A percentile compares a stretch with the other conserved stretches of the same genome.
Evolutionary conservation across 495 filamentous ascomycete species (phyloP).

Genomic region (Glonium stellatum): DNA sequence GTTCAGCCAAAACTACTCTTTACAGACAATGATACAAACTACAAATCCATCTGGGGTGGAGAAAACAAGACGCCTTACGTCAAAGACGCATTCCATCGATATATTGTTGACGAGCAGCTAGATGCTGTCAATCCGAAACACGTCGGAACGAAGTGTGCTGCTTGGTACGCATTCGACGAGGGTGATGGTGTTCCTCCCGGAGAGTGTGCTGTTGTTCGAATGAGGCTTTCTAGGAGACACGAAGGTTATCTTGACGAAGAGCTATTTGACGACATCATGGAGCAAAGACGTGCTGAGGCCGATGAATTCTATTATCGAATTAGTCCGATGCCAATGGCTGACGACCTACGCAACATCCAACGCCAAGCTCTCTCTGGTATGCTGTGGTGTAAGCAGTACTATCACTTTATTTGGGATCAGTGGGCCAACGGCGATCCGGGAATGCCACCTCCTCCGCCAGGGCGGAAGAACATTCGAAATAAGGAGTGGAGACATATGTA

Average conservation of each 20-base stretch:
- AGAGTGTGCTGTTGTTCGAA: conserved; percentile 91
- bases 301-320: conserved; percentile 94
- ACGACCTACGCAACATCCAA: conserved; percentile 91
- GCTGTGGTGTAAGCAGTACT: conserved; percentile 97
- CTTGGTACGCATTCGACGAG: conserved; percentile 89
- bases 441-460: conserved; percentile 74
- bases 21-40: conserved; percentile 94
- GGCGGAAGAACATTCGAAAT: conserved; percentile 76
- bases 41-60: conserved; percentile 62
- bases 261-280: conserved; percentile 83
- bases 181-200: conserved; percentile 77
- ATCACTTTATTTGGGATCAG: conserved; percentile 94
- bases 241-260: conserved; percentile 80
- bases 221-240: conserved; percentile 69
- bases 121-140: conserved; percentile 71
- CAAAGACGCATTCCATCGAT: conserved; percentile 89
- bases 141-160: conserved; percentile 80
- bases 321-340: conserved; percentile 87
- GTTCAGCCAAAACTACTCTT: conserved; percentile 77
- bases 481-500: conserved; percentile 87
- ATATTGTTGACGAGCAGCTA: conserved; percentile 77
- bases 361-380: conserved; percentile 90
- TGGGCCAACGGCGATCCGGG: conserved; percentile 78
- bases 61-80: conserved; percentile 77
- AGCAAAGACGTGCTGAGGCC: conserved; percentile 74